Evolutionary conservation across 1,284 basidiomycete species (phyloP), one percentile per base, ranked within the genome.

Genomic region (Golubevia sp.): DNA sequence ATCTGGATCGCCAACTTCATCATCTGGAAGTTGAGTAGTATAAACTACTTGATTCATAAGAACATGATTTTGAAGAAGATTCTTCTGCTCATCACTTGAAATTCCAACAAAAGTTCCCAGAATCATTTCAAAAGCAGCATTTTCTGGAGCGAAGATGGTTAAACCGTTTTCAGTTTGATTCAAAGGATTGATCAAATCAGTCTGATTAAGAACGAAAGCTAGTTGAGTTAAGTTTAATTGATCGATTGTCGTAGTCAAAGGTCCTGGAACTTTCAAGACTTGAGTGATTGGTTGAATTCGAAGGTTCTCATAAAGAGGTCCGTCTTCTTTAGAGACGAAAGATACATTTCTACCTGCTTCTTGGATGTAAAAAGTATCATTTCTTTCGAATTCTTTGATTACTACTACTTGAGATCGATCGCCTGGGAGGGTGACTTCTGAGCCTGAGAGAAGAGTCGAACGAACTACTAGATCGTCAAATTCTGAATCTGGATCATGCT

Each of bases 41-140:
- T 75, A 75, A 21, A 70, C 65, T n/a, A 74, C 67, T 18, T 65
- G 73, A 21, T 68, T 70, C 58, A 71, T 74, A 26, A 76, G 8
- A 3, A 74, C 67, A 59, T 76, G 73, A 56, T 76, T 74, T 54
- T 65, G 64, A 11, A 76, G 63, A 4, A 76, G 64, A 20, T 66
- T 67, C 2, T 50, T 13, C 23, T 61, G 64, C 54, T 66, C 59
- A 20, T 67, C 58, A 23, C 49, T 18, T 0, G 56, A 59, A 1
- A 71, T 62, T 2, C 25, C 34, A 38, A 44, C 11, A 1, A 73
- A 56, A 2, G 59, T 58, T 8, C 34, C 24, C 55, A 51, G 51
- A 24, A 59, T 69, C 54, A 56, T 24, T 52, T 66, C 53, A 27
- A 74, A 66, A n/a, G 73, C 70, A 23, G 57, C 60, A 59, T 74